phyloP scores from a whole-genome alignment of 768 basidiomycete species.

The Tylopilus sp. region DNA sequence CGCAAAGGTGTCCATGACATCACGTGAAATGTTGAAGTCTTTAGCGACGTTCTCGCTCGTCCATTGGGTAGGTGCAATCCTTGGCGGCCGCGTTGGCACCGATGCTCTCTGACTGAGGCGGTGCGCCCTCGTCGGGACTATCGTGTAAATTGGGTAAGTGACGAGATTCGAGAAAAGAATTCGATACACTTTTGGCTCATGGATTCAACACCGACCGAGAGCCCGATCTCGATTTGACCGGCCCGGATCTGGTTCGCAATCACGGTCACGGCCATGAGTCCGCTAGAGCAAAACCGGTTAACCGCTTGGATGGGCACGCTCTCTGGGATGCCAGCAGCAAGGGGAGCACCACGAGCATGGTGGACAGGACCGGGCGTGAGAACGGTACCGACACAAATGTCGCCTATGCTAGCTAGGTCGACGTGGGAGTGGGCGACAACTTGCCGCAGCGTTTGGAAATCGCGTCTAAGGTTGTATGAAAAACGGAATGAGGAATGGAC shows the following conservation, averaged over 20 bases:
- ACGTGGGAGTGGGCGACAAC: slow-evolving; percentile 54
- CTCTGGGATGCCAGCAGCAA: slow-evolving; percentile 82
- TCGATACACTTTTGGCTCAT: slow-evolving; percentile 70
- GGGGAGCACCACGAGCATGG: slow-evolving; percentile 67
- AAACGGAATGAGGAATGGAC: neutral
- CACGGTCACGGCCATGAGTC: slow-evolving; percentile 78
- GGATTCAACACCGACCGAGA: slow-evolving; percentile 82
- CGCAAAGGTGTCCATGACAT: slow-evolving; percentile 73
- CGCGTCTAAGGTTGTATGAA: neutral
- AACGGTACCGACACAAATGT: slow-evolving; percentile 80
- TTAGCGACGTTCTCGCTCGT: slow-evolving; percentile 82
- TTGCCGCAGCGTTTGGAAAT: slow-evolving; percentile 38
- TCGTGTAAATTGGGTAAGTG: neutral
- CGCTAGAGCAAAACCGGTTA: slow-evolving; percentile 82
- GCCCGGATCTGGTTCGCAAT: slow-evolving; percentile 73
- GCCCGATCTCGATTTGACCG: slow-evolving; percentile 78
- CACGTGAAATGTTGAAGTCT: slow-evolving; percentile 68
- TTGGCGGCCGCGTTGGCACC: slow-evolving; percentile 50
- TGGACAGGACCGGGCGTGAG: slow-evolving; percentile 63
- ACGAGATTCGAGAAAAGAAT: no score
- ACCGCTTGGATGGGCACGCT: slow-evolving; percentile 68
- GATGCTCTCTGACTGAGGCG: slow-evolving; percentile 59
- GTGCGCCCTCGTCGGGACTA: slow-evolving; percentile 65
- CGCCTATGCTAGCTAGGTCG: slow-evolving; percentile 63
- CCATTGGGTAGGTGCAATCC: slow-evolving; percentile 74